Evolutionary conservation across 139 green algal genomes (phyloP).

Genomic region (Nannochloris sp.): DNA sequence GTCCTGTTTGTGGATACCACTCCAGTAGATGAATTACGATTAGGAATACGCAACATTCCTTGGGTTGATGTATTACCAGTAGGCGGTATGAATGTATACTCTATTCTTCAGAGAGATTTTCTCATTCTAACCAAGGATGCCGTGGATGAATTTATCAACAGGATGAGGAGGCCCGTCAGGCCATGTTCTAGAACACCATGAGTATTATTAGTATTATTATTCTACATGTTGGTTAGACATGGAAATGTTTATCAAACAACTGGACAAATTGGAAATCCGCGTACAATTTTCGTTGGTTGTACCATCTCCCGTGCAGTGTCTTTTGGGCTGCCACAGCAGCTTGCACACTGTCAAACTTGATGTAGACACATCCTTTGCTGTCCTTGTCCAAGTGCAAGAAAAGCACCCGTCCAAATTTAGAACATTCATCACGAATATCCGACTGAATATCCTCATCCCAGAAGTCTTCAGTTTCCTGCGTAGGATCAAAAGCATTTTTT

Average conservation of each 20-base stretch:
- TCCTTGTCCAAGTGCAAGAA: conserved; percentile 75
- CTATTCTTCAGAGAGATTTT: conserved; percentile 67
- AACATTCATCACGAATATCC: conserved; percentile 81
- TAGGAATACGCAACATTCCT: conserved; percentile 44
- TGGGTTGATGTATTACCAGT: conserved; percentile 55
- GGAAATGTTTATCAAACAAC: conserved; percentile 27
- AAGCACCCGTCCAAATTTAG: conserved; percentile 76
- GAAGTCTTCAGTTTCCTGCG: conserved; percentile 57
- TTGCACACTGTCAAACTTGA: conserved; percentile 62
- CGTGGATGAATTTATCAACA: conserved; percentile 32
- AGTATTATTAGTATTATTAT: not conserved
- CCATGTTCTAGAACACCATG: conserved; percentile 7
- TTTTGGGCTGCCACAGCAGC: conserved; percentile 55
- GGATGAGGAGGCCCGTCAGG: conserved; percentile 34
- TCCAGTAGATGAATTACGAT: conserved; percentile 27
- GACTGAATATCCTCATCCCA: conserved; percentile 83
- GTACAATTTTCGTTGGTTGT: conserved; percentile 65
- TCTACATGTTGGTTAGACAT: conserved; percentile 3
- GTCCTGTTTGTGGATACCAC: conserved; percentile 41
- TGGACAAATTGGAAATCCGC: conserved; percentile 70
- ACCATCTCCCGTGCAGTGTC: conserved; percentile 81
- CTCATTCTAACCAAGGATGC: conserved; percentile 62
- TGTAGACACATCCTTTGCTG: conserved; percentile 82
- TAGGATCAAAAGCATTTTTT: conserved; percentile 91
- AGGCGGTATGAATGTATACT: conserved; percentile 75